Conservation (phyloP, 305 asterid genomes). For the Fraxinus baroniana region DNA sequence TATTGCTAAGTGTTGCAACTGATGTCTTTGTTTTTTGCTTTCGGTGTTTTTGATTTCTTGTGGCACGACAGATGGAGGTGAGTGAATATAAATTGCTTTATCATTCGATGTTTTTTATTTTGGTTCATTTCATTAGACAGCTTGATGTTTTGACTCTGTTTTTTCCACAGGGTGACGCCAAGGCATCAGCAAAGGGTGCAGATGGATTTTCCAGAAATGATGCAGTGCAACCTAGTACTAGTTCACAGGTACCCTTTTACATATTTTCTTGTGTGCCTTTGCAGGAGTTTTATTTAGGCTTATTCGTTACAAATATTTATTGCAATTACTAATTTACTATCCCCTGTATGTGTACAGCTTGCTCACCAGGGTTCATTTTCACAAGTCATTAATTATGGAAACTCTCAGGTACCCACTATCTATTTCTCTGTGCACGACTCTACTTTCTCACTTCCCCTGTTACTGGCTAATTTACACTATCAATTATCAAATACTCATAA, state of each 20-base stretch:
- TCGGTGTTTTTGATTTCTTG: conserved; percentile 23
- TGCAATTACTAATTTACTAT: not conserved
- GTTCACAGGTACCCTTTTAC: conserved; percentile 42
- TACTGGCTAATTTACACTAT: not conserved
- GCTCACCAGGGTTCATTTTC: conserved; percentile 69
- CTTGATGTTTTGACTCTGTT: conserved; percentile 8
- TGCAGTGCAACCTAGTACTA: conserved; percentile 38
- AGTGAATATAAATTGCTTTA: conserved; percentile 22
- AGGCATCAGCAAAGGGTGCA: conserved; percentile 55
- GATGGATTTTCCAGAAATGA: conserved; percentile 59
- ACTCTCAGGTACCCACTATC: conserved; percentile 51
- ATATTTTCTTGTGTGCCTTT: conserved; percentile 4
- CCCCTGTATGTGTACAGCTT: conserved; percentile 42
- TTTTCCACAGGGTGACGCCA: conserved; percentile 60
- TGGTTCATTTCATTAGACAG: conserved; percentile 3
- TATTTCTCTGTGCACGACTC: conserved; percentile 17
- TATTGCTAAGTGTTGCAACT: conserved; percentile 21
- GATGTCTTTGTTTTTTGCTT: conserved; percentile 20
- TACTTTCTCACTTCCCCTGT: not conserved
- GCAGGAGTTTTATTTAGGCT: not conserved
- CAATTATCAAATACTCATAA: not conserved
- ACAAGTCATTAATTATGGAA: conserved; percentile 69
- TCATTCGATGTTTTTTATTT: not conserved
- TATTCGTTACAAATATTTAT: not conserved
- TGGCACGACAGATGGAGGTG: conserved; percentile 64